These are phyloP conservation scores for Stenogyne calaminthoides DNA, from an alignment of 305 asterid genomes.

Conservation along the genomic window DNA sequence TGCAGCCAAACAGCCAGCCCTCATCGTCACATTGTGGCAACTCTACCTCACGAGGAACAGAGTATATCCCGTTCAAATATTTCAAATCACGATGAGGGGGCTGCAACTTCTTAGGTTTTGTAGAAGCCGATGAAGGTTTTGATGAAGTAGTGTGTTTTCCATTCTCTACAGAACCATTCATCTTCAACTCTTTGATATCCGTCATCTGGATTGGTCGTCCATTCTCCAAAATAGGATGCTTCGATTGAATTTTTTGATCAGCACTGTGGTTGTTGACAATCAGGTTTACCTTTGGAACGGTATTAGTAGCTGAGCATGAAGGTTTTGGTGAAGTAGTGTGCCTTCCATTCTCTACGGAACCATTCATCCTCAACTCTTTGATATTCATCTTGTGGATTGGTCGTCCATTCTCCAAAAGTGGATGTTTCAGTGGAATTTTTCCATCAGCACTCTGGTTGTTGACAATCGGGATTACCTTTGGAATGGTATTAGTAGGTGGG, in stretches of 20 bases:
- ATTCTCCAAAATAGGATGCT: constrained; percentile 31
- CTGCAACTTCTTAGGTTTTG: constrained; percentile 31
- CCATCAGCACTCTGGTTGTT: constrained; percentile 19
- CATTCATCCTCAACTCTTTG: constrained; percentile 33
- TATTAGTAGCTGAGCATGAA: constrained; percentile 29
- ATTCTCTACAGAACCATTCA: constrained; percentile 31
- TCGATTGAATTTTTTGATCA: constrained; percentile 7
- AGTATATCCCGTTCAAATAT: constrained; percentile 45
- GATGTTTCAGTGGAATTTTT: constrained; percentile 9
- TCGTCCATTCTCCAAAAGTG: constrained; percentile 36
- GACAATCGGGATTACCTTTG: constrained; percentile 20
- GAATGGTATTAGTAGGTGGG: constrained; percentile 26
- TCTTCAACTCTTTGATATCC: constrained; percentile 25
- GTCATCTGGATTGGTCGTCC: constrained; percentile 28
- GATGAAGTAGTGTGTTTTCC: constrained; percentile 15
- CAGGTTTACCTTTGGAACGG: constrained; percentile 21
- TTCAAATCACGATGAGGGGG: constrained; percentile 60
- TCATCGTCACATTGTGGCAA: constrained; percentile 48
- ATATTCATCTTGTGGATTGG: constrained; percentile 22
- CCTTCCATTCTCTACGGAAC: constrained; percentile 24
- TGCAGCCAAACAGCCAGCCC: constrained; percentile 48
- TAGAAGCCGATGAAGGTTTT: constrained; percentile 31
- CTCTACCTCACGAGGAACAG: constrained; percentile 43
- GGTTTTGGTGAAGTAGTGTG: not conserved
- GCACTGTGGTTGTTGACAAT: constrained; percentile 4